Evolutionary conservation across 83 land plant species (phyloP), one percentile per base, ranked within the genome.

Genomic region (Diphasiastrum complanatum): DNA sequence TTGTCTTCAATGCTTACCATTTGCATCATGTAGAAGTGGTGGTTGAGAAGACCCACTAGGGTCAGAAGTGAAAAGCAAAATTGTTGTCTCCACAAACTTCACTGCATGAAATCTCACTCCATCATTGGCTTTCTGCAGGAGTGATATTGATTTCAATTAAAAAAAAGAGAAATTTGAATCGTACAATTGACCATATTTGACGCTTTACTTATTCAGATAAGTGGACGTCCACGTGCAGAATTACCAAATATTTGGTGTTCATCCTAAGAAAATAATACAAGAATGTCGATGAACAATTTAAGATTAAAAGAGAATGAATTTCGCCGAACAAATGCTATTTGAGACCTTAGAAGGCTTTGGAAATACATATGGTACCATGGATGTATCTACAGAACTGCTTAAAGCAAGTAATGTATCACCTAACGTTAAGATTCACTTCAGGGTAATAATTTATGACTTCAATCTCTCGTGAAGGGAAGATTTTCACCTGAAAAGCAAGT

Each of bases 51-150:
- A 65, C 10, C 83, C 85, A 78, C 59, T 78, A n/a, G 97, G 93
- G 75, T 95, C 99, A 59, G 96, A 89, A 5, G 99, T 89, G 66
- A 86, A 89, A 35, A 95, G 81, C 50, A 95, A 72, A 64, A 89
- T 75, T 5, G 81, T 47, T 40, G 79, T 75, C 64, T 86, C 87
- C 26, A 95, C 78, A 67, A 89, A 95, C 73, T 84, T 95, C 43
- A 95, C 64, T 34, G 96, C 86, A 45, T 75, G 63, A 62, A 86
- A 67, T 35, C 89, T 75, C 24, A 76, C 77, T 12, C 99, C 96
- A 78, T 86, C 92, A 72, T 71, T 74, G 51, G 81, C 89, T 50
- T 79, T 83, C 96, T 95, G 61, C 54, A 34, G 25, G 47, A 19
- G 43, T 4, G 32, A 20, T 4, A 59, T 20, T 18, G 26, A 5